Evolutionary conservation across 345 rosid species (phyloP).

Genomic region (Linum trigynum): DNA sequence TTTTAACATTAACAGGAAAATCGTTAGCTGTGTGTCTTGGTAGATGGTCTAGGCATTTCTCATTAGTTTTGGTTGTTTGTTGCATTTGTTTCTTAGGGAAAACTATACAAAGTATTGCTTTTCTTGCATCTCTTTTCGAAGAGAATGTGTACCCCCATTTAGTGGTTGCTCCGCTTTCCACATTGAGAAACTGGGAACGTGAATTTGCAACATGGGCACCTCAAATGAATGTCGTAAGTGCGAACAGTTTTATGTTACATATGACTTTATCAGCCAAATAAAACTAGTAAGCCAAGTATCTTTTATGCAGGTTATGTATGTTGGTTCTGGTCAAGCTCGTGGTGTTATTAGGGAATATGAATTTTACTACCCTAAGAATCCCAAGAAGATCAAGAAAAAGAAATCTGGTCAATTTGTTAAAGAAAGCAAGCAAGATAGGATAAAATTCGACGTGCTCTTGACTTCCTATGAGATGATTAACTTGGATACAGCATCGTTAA

Average conservation of each 20-base stretch:
- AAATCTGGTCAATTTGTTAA: slow-evolving; percentile 70
- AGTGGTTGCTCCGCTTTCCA: slow-evolving; percentile 99
- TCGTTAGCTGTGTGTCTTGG: slow-evolving; percentile 6
- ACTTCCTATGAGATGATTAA: slow-evolving; percentile 99
- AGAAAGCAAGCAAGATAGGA: slow-evolving; percentile 90
- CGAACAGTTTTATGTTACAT: slow-evolving; percentile 8
- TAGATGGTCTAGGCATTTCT: slow-evolving; percentile 4
- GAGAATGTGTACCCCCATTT: slow-evolving; percentile 61
- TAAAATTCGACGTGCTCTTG: slow-evolving; percentile 93
- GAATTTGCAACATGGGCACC: slow-evolving; percentile 99
- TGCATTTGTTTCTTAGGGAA: slow-evolving; percentile 52
- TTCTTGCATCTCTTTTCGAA: slow-evolving; percentile 81
- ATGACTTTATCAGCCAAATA: neutral
- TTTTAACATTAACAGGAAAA: neutral
- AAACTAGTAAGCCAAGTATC: slow-evolving; percentile 11
- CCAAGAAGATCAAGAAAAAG: slow-evolving; percentile 72
- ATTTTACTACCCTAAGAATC: slow-evolving; percentile 69
- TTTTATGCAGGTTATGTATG: slow-evolving; percentile 76
- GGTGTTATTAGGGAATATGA: slow-evolving; percentile 85
- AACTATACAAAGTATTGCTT: slow-evolving; percentile 98
- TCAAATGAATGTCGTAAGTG: slow-evolving; percentile 93
- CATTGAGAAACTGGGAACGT: slow-evolving; percentile 96
- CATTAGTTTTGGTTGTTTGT: slow-evolving; percentile 1
- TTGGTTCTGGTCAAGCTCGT: slow-evolving; percentile 83
- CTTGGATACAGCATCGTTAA: slow-evolving; percentile 65